phyloP scores from a whole-genome alignment of 805 yeast species.

The Kluyveromyces wickerhamii region DNA sequence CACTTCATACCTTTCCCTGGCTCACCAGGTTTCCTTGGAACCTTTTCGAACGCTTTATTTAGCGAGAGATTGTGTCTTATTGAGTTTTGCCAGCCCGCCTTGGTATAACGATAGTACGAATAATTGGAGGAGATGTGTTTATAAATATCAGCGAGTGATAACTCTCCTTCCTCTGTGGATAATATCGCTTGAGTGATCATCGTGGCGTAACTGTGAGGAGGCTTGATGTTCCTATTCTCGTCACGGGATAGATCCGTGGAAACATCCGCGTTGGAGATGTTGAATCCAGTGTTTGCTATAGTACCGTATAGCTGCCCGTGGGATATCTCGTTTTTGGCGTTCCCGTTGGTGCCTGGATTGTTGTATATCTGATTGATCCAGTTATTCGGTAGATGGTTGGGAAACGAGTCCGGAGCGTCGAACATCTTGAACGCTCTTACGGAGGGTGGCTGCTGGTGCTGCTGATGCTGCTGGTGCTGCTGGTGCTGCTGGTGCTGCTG shows the following conservation, averaged over 20 bases:
- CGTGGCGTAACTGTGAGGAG: slow-evolving; percentile 95
- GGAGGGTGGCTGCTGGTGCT: slow-evolving; percentile 16
- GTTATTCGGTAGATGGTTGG: background rate
- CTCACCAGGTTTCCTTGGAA: slow-evolving; percentile 89
- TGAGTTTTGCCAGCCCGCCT: slow-evolving; percentile 98
- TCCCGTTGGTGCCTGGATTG: background rate
- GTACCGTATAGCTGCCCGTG: slow-evolving; percentile 8
- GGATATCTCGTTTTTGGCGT: background rate
- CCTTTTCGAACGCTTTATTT: slow-evolving; percentile 96
- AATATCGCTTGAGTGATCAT: slow-evolving; percentile 97
- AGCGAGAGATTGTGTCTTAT: slow-evolving; percentile 90
- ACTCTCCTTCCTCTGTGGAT: slow-evolving; percentile 77
- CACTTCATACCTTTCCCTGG: slow-evolving; percentile 99
- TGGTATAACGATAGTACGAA: slow-evolving; percentile 85
- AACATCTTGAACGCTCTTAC: slow-evolving; percentile 29
- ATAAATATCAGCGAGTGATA: slow-evolving; percentile 87
- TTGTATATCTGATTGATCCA: slow-evolving; percentile 2
- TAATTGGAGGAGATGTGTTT: slow-evolving; percentile 82
- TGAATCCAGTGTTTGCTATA: slow-evolving; percentile 10
- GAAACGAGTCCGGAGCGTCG: slow-evolving; percentile 8
- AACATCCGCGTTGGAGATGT: slow-evolving; percentile 14
- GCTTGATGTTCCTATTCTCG: slow-evolving; percentile 83
- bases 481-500: slow-evolving; percentile 10
- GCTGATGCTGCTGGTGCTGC: slow-evolving; percentile 8
- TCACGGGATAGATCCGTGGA: slow-evolving; percentile 68